Percentiles rank a stretch among this genome's conserved stretches.
Evolutionary conservation across 2,329 filamentous ascomycete genomes (phyloP).

Genomic region (Myriosclerotinia curreyana): DNA sequence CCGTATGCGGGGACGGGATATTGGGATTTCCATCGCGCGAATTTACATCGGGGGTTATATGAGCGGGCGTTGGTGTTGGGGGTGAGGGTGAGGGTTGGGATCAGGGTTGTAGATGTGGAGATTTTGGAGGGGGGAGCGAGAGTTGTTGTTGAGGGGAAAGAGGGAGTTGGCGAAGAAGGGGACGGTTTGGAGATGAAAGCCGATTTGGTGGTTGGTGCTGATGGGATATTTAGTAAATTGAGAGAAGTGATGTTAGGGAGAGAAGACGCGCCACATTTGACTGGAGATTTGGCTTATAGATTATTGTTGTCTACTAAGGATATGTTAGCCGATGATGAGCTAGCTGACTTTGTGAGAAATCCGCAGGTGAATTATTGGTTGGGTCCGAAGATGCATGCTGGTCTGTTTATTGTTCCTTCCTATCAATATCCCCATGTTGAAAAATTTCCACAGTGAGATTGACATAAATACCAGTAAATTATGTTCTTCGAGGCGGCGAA

Average conservation of each 20-base stretch:
- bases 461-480: conserved; percentile 40
- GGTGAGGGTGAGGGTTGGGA: conserved; percentile 37
- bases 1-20: conserved; percentile 38
- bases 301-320: conserved; percentile 46
- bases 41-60: conserved; percentile 46
- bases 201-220: conserved; percentile 44
- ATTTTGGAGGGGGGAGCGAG: conserved; percentile 31
- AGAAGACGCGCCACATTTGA: conserved; percentile 48
- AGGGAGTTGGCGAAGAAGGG: conserved; percentile 32
- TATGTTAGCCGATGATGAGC: conserved; percentile 44
- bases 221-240: conserved; percentile 44
- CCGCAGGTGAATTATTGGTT: conserved; percentile 49
- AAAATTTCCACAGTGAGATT: neutral
- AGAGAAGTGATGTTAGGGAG: conserved; percentile 43
- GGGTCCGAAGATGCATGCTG: conserved; percentile 48
- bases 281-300: conserved; percentile 47
- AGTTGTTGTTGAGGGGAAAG: conserved; percentile 34
- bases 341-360: conserved; percentile 42
- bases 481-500: conserved; percentile 45
- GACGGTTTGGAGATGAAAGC: conserved; percentile 29
- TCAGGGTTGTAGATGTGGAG: conserved; percentile 36
- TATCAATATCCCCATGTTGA: neutral
- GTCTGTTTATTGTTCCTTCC: conserved; percentile 27
- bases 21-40: conserved; percentile 49
- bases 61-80: conserved; percentile 43